A percentile compares a stretch with the other conserved stretches of the same genome.
phyloP scores from a whole-genome alignment of 192 early-diverging fungal species.

The Mortierella claussenii region DNA sequence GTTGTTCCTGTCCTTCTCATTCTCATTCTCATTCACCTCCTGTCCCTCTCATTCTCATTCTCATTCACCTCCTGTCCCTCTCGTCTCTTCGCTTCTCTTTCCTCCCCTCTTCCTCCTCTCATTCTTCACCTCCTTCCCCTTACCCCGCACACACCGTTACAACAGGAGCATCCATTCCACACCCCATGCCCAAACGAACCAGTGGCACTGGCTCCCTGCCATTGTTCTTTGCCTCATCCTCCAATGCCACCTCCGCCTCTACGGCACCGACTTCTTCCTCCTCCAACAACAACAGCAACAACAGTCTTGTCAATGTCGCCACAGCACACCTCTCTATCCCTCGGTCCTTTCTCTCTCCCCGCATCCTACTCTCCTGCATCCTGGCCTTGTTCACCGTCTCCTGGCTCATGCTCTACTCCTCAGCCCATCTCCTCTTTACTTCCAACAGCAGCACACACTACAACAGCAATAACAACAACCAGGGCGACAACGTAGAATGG shows the following conservation, averaged over 20 bases:
- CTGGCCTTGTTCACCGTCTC: conserved; percentile 30
- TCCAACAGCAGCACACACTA: no score
- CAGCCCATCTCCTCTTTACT: conserved; percentile 8
- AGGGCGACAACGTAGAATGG: conserved; percentile 36
- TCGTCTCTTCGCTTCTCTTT: neutral
- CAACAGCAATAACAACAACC: no score
- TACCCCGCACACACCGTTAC: no score
- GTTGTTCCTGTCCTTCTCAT: neutral
- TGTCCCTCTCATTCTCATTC: neutral
- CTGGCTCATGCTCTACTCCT: conserved; percentile 37
- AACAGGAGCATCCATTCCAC: no score
- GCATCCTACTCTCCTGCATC: conserved; percentile 45
- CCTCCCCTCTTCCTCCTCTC: neutral
- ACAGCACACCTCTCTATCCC: conserved; percentile 23
- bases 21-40: neutral
- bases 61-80: neutral
- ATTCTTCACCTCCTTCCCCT: no score
- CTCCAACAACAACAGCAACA: no score
- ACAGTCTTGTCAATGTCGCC: conserved; percentile 4
- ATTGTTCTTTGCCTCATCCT: conserved; percentile 20
- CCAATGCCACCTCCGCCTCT: neutral
- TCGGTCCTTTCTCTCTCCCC: conserved; percentile 41
- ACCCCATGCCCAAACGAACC: conserved; percentile 29
- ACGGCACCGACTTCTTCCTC: neutral
- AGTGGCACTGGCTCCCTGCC: conserved; percentile 19